Evolutionary conservation across 2,329 filamentous ascomycete genomes (phyloP).

Genomic region (Lachnellula suecica): DNA sequence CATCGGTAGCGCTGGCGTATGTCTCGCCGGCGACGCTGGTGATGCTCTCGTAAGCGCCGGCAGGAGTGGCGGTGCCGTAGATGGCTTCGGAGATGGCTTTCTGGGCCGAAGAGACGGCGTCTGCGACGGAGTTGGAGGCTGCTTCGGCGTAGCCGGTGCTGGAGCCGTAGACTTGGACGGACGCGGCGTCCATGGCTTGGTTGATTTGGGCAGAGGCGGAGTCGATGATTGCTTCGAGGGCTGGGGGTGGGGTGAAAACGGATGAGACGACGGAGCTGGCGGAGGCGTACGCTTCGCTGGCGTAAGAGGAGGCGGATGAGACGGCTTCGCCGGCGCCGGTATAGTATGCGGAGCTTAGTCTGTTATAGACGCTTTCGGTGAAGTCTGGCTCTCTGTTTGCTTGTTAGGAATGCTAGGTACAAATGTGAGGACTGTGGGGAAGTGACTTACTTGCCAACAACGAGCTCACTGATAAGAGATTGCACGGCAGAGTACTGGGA

Average conservation of each 20-base stretch:
- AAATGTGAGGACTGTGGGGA: background rate
- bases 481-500: constrained; percentile 70
- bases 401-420: background rate
- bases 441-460: constrained; percentile 57
- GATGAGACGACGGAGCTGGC: constrained; percentile 44
- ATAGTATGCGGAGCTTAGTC: constrained; percentile 70
- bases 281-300: constrained; percentile 44
- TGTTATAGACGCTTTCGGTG: constrained; percentile 74
- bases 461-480: constrained; percentile 72
- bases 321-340: constrained; percentile 50
- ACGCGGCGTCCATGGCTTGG: constrained; percentile 58
- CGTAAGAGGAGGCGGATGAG: constrained; percentile 52
- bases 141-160: constrained; percentile 50
- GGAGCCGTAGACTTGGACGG: constrained; percentile 55
- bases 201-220: constrained; percentile 56
- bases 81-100: constrained; percentile 55
- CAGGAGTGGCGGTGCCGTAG: constrained; percentile 55
- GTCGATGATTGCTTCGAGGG: constrained; percentile 56
- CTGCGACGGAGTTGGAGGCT: constrained; percentile 51
- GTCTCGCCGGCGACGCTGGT: constrained; percentile 22
- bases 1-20: constrained; percentile 21
- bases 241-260: constrained; percentile 56
- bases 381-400: constrained; percentile 65
- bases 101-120: constrained; percentile 54
- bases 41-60: constrained; percentile 44